Conservation (phyloP, 306 rosid species). For the Quercus gilva region DNA sequence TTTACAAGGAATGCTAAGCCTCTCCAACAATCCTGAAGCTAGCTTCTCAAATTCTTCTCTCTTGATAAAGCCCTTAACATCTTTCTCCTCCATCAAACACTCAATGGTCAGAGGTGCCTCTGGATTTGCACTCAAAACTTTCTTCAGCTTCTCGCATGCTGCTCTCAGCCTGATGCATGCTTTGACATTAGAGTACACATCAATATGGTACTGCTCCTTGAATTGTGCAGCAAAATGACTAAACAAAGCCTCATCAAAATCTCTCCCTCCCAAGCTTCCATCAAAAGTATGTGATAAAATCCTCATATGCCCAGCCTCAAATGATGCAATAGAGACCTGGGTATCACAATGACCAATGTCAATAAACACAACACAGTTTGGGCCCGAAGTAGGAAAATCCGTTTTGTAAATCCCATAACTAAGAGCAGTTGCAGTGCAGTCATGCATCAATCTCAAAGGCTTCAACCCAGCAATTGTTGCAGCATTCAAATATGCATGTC, state of each 20-base stretch:
- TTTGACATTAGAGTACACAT: constrained; percentile 67
- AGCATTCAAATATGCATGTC: constrained; percentile 79
- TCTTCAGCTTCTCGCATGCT: constrained; percentile 94
- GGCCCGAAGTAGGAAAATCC: constrained; percentile 40
- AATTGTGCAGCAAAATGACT: constrained; percentile 62
- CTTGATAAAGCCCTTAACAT: constrained; percentile 82
- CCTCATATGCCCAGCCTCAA: constrained; percentile 68
- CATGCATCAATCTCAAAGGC: constrained; percentile 88
- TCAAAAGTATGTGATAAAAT: constrained; percentile 72
- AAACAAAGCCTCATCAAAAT: constrained; percentile 79
- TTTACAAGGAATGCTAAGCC: constrained; percentile 66
- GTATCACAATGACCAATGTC: constrained; percentile 92
- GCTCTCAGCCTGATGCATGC: constrained; percentile 73
- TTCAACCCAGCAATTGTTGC: constrained; percentile 81
- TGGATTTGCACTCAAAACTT: constrained; percentile 89
- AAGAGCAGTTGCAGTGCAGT: constrained; percentile 96
- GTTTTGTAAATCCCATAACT: constrained; percentile 79
- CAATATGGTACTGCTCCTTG: constrained; percentile 58
- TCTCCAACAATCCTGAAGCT: constrained; percentile 61
- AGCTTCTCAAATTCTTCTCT: constrained; percentile 94
- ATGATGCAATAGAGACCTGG: constrained; percentile 67
- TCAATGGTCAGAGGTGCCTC: constrained; percentile 96
- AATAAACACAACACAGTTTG: constrained; percentile 58
- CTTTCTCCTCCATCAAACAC: constrained; percentile 98
- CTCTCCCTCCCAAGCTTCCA: constrained; percentile 70